Conservation (phyloP, 2,329 filamentous ascomycete species). For the Bipolaris gigantea region DNA sequence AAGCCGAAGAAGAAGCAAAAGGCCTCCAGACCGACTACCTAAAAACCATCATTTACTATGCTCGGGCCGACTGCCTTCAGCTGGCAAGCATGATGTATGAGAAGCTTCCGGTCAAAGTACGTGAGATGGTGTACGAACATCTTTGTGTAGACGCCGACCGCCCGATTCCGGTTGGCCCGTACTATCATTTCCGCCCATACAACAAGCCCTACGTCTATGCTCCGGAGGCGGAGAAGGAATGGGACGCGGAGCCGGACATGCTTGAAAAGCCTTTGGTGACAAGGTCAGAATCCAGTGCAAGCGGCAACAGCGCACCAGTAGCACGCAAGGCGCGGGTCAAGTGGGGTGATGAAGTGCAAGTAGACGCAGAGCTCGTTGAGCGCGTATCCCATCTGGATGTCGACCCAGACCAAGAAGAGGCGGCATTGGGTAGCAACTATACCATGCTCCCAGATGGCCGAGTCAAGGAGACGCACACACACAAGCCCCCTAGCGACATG, state of each 20-base stretch:
- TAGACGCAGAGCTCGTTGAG: neutral
- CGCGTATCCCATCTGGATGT: neutral
- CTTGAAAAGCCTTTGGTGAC: too few species aligned
- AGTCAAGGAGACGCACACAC: constrained; percentile 22
- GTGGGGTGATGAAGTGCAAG: neutral
- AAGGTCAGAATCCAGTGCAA: too few species aligned
- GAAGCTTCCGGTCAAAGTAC: constrained; percentile 25
- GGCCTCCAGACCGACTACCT: neutral
- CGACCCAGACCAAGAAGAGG: neutral
- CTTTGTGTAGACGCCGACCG: constrained; percentile 26
- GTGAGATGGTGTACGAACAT: constrained; percentile 25
- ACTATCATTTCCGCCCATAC: constrained; percentile 28
- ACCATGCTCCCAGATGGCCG: constrained; percentile 21
- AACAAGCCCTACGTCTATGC: neutral
- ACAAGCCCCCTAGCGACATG: constrained; percentile 21
- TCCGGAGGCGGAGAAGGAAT: too few species aligned
- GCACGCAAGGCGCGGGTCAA: neutral
- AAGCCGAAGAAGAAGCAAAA: neutral
- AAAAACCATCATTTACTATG: constrained; percentile 7
- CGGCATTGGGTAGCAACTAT: neutral
- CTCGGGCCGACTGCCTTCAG: constrained; percentile 18
- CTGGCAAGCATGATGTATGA: constrained; percentile 21
- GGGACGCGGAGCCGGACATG: neutral
- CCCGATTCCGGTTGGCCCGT: constrained; percentile 25
- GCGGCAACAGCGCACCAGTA: neutral